Percentiles rank a stretch among this genome's conserved stretches.
These are phyloP conservation scores for Strigomonas culicis DNA, from an alignment of 208 protist genomes.

Conservation along the genomic window DNA sequence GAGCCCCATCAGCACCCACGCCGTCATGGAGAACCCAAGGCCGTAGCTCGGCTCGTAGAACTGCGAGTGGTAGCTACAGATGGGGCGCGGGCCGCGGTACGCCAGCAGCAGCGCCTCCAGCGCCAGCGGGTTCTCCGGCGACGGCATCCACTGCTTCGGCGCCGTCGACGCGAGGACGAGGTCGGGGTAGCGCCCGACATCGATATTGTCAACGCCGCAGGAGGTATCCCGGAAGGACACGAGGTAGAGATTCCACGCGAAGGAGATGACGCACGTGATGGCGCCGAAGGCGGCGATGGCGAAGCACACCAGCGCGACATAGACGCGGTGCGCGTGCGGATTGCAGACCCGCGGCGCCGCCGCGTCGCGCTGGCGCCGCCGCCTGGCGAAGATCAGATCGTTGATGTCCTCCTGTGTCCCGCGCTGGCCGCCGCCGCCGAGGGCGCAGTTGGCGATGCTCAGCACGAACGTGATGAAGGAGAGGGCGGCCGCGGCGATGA, in stretches of 20 bases:
- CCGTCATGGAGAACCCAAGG: conserved; percentile 5
- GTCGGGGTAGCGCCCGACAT: too few relatives aligned
- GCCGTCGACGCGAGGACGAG: too few relatives aligned
- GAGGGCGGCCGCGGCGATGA: background rate
- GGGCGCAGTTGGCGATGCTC: conserved; percentile 1
- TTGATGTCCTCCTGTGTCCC: too few relatives aligned
- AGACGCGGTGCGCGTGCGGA: background rate
- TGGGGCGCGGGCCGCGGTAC: too few relatives aligned
- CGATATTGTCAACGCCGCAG: too few relatives aligned
- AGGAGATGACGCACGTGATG: background rate
- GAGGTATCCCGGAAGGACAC: background rate
- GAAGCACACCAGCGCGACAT: background rate
- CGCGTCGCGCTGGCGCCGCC: background rate
- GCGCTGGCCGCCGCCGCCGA: background rate
- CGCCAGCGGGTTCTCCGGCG: too few relatives aligned
- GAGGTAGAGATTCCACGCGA: conserved; percentile 9
- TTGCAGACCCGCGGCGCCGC: background rate
- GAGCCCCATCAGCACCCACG: conserved; percentile 8
- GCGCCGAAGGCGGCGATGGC: background rate
- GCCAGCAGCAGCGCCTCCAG: too few relatives aligned
- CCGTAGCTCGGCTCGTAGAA: background rate
- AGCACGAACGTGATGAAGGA: conserved; percentile 1
- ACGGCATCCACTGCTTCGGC: too few relatives aligned
- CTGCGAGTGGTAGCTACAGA: conserved; percentile 6
- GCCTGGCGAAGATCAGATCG: too few relatives aligned